Evolutionary conservation across 768 basidiomycete species (phyloP), one percentile per base, ranked within the genome.

Genomic region (Amanita brunnescens): DNA sequence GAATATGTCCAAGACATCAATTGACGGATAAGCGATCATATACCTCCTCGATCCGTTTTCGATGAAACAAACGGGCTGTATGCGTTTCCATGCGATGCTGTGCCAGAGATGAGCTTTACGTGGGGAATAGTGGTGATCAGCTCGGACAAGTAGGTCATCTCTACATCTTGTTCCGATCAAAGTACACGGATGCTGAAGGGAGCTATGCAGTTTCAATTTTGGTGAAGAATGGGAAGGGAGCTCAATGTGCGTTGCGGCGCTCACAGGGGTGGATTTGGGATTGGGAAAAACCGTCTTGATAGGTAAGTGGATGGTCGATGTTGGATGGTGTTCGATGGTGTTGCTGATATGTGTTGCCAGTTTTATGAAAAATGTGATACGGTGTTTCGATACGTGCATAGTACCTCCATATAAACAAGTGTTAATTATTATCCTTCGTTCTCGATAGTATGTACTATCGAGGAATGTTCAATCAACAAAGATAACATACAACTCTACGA

Each of bases 61-160:
- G 60, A 61, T 9, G 37, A 51, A 6, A 57, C 57, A 8, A 16
- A 64, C 12, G 65, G 65, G 47, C 6, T 38, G 6, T 48, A 48
- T n/a, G 33, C 33, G 9, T 48, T 48, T 20, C 47, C 47, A 2
- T 48, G 47, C 26, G 24, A 38, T 10, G 18, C 20, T 5, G 34
- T 48, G 9, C 47, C 47, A 2, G 24, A 48, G 20, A 20, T 48
- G 21, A 37, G 33, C n/a, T 48, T 48, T 38, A 10, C 6, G 10
- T 48, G 47, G 46, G 46, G 26, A 14, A n/a, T 23, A 44, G 29
- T 48, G 47, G 47, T 16, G 35, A 26, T 48, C 21, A 26, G 6
- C n/a, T 13, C 33, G 35, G 13, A 23, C 3, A 29, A 38, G 47
- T 48, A n/a, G 12, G 21, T 18, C 26, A 26, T 10, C 10, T 18